Evolutionary conservation across 2,329 filamentous ascomycete genomes (phyloP).

Genomic region (Stagonosporopsis vannaccii): DNA sequence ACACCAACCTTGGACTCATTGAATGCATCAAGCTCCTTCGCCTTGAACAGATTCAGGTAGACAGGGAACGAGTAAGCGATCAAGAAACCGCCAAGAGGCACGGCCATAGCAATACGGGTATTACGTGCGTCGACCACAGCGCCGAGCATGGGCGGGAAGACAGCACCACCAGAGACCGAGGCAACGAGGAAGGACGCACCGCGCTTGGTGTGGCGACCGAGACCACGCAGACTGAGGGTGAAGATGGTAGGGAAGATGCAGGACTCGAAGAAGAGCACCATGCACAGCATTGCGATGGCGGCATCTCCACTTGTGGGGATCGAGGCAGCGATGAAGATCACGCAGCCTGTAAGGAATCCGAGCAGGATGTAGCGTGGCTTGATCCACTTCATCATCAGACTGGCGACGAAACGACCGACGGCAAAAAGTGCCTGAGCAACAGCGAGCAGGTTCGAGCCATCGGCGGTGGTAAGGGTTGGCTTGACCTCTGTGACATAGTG

Average conservation of each 20-base stretch:
- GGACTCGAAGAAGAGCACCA: slow-evolving; percentile 63
- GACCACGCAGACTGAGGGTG: slow-evolving; percentile 34
- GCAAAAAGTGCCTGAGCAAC: slow-evolving; percentile 65
- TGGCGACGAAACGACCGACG: slow-evolving; percentile 62
- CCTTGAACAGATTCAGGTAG: slow-evolving; percentile 40
- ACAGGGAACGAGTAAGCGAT: slow-evolving; percentile 38
- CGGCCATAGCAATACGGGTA: slow-evolving; percentile 35
- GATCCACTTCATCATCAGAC: slow-evolving; percentile 59
- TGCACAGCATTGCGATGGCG: slow-evolving; percentile 56
- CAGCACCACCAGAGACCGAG: slow-evolving; percentile 34
- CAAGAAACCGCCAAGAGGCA: slow-evolving; percentile 39
- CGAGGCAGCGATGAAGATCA: slow-evolving; percentile 59
- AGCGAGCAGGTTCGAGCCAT: slow-evolving; percentile 51
- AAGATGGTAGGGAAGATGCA: slow-evolving; percentile 44
- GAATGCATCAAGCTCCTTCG: slow-evolving; percentile 38
- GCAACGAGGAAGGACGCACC: slow-evolving; percentile 37
- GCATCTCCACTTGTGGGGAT: slow-evolving; percentile 52
- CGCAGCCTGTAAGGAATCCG: slow-evolving; percentile 59
- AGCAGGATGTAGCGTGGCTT: slow-evolving; percentile 64
- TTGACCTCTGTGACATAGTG: slow-evolving; percentile 51
- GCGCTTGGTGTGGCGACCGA: slow-evolving; percentile 39
- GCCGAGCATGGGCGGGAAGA: slow-evolving; percentile 39
- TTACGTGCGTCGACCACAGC: slow-evolving; percentile 34
- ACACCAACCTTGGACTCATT: slow-evolving; percentile 24
- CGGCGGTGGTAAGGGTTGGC: slow-evolving; percentile 41